phyloP scores from a whole-genome alignment of 2,329 filamentous ascomycete genomes.

The Venturia carpophila region DNA sequence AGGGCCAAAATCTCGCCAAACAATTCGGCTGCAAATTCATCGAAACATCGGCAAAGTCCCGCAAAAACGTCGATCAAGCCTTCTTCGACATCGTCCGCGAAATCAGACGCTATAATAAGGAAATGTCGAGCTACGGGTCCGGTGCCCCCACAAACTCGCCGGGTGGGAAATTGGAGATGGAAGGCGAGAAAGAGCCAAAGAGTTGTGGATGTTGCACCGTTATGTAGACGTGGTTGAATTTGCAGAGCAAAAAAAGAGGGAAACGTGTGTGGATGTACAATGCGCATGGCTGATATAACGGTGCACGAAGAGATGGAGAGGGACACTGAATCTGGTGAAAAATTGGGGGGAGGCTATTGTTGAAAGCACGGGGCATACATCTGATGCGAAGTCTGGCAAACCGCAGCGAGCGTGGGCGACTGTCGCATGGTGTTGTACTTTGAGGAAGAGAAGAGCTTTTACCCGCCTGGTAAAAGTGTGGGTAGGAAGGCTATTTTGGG shows the following conservation, averaged over 20 bases:
- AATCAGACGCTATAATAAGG: conserved; percentile 96
- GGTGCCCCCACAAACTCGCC: conserved; percentile 54
- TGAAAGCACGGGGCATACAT: not conserved
- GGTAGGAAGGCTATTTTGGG: not conserved
- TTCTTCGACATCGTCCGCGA: conserved; percentile 98
- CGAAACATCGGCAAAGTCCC: conserved; percentile 96
- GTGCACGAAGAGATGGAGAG: not conserved
- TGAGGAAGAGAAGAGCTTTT: conserved; percentile 1
- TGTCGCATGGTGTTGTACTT: not conserved
- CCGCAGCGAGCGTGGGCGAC: not conserved
- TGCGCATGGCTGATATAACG: not conserved
- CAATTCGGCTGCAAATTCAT: conserved; percentile 97
- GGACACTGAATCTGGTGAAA: not conserved
- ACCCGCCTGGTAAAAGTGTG: conserved; percentile 1
- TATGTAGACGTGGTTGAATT: conserved; percentile 54
- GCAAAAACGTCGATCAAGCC: conserved; percentile 95
- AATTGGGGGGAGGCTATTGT: not conserved
- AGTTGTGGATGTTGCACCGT: conserved; percentile 81
- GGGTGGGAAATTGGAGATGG: conserved; percentile 68
- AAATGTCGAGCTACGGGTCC: conserved; percentile 82
- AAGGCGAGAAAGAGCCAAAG: conserved; percentile 57
- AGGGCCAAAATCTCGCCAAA: conserved; percentile 79
- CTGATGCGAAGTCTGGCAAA: not conserved
- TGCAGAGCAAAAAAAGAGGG: not conserved
- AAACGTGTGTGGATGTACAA: not conserved